Evolutionary conservation across 805 yeast species (phyloP).

Genomic region (Yamadazyma endophytica): DNA sequence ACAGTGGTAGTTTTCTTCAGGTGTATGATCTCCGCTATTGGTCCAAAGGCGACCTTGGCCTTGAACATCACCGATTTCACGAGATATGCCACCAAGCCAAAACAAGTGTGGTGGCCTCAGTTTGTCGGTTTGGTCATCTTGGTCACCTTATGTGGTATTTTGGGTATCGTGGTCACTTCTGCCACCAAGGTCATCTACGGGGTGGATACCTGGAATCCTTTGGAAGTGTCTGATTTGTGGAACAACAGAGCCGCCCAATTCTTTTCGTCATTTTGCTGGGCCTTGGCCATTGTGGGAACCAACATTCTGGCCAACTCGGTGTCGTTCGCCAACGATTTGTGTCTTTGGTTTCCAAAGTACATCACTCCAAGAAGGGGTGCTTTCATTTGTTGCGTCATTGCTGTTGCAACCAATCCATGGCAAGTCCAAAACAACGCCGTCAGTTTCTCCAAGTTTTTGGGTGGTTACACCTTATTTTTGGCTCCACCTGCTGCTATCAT

Average conservation of each 20-base stretch:
- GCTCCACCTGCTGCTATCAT: constrained; percentile 6
- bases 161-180: constrained; percentile 11
- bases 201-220: constrained; percentile 11
- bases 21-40: constrained; percentile 10
- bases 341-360: constrained; percentile 60
- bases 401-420: constrained; percentile 10
- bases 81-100: constrained; percentile 9
- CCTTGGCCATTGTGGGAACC: constrained; percentile 46
- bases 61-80: constrained; percentile 11
- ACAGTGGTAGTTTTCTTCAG: constrained; percentile 11
- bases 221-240: constrained; percentile 47
- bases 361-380: constrained; percentile 79
- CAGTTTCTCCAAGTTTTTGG: constrained; percentile 10
- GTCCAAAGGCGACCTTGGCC: constrained; percentile 10
- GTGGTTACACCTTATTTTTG: constrained; percentile 12
- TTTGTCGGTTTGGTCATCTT: constrained; percentile 10
- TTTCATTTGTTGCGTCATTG: constrained; percentile 32
- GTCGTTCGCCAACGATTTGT: constrained; percentile 60
- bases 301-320: constrained; percentile 70
- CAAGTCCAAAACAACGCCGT: constrained; percentile 9
- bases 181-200: constrained; percentile 11
- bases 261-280: constrained; percentile 11
- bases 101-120: constrained; percentile 8
- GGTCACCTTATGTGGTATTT: constrained; percentile 8
- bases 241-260: constrained; percentile 36